These are phyloP conservation scores for Vinca minor DNA, from an alignment of 257 asterid species.

Conservation along the genomic window DNA sequence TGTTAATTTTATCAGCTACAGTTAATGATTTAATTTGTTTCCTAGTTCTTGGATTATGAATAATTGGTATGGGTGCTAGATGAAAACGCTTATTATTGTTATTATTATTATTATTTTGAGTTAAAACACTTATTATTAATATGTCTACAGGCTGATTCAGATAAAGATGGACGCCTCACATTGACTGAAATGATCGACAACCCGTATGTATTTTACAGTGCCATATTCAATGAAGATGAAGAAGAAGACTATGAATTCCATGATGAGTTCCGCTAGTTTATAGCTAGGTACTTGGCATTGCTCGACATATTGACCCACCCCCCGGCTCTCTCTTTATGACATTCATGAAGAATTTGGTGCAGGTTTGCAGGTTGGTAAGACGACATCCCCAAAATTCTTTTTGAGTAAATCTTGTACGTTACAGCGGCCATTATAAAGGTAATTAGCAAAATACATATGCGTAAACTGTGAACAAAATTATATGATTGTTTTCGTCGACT, in stretches of 20 bases:
- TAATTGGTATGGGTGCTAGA: not conserved
- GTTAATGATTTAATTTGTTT: not conserved
- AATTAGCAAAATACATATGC: too few relatives aligned
- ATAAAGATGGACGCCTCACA: constrained; percentile 75
- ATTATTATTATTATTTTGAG: too few relatives aligned
- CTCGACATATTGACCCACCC: not conserved
- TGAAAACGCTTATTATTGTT: too few relatives aligned
- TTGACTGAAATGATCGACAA: constrained; percentile 78
- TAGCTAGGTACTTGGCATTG: not conserved
- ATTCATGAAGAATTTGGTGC: too few relatives aligned
- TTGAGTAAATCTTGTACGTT: too few relatives aligned
- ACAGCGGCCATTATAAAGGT: too few relatives aligned
- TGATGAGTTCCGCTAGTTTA: constrained; percentile 67
- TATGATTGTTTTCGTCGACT: too few relatives aligned
- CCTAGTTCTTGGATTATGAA: not conserved
- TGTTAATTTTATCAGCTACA: too few relatives aligned
- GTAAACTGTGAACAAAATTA: too few relatives aligned
- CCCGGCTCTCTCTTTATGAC: not conserved
- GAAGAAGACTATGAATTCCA: constrained; percentile 61
- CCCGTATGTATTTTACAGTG: constrained; percentile 87
- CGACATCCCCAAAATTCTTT: too few relatives aligned
- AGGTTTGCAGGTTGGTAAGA: too few relatives aligned
- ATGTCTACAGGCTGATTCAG: constrained; percentile 74
- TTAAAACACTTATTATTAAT: too few relatives aligned
- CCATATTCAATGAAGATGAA: constrained; percentile 75